phyloP scores from a whole-genome alignment of 352 stramenopile species.

The Phytophthora podocarpi region DNA sequence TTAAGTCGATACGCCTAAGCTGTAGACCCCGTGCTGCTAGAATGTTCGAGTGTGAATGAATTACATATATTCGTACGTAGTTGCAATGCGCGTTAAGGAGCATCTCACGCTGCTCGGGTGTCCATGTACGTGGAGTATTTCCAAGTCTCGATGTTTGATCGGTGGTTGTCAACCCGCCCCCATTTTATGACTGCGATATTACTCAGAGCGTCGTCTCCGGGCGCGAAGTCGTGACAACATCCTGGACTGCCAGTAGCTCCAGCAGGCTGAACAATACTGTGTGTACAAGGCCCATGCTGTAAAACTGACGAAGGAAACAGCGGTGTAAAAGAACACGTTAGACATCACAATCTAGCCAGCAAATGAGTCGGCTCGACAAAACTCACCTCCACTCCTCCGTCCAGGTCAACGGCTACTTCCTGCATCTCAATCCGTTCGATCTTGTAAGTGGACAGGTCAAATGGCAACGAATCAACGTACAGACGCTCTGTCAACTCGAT shows the following conservation, averaged over 20 bases:
- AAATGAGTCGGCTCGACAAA: neutral
- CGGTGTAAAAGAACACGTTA: slow-evolving; percentile 5
- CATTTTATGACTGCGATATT: neutral
- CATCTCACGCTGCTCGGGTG: slow-evolving; percentile 7
- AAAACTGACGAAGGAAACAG: slow-evolving; percentile 37
- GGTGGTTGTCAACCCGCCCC: neutral
- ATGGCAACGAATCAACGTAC: slow-evolving; percentile 61
- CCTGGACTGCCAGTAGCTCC: slow-evolving; percentile 52
- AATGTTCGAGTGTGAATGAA: slow-evolving; percentile 22
- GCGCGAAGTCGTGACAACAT: slow-evolving; percentile 35
- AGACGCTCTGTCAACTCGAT: slow-evolving; percentile 56
- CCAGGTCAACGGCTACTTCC: slow-evolving; percentile 44
- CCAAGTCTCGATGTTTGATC: slow-evolving; percentile 18
- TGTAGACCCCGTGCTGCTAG: neutral
- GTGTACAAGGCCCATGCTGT: slow-evolving; percentile 55
- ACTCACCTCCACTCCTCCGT: slow-evolving; percentile 55
- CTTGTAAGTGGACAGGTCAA: slow-evolving; percentile 57
- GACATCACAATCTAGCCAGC: neutral
- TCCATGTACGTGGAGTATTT: too few relatives aligned
- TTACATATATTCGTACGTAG: slow-evolving; percentile 14
- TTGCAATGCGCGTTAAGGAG: slow-evolving; percentile 24
- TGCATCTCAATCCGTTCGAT: slow-evolving; percentile 55
- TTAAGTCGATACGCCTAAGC: slow-evolving; percentile 55
- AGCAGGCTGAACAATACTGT: slow-evolving; percentile 49
- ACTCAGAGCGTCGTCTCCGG: slow-evolving; percentile 52